Base-by-base conservation (phyloP, 2,329 filamentous ascomycete species). In the Xylariaceae sp. region DNA sequence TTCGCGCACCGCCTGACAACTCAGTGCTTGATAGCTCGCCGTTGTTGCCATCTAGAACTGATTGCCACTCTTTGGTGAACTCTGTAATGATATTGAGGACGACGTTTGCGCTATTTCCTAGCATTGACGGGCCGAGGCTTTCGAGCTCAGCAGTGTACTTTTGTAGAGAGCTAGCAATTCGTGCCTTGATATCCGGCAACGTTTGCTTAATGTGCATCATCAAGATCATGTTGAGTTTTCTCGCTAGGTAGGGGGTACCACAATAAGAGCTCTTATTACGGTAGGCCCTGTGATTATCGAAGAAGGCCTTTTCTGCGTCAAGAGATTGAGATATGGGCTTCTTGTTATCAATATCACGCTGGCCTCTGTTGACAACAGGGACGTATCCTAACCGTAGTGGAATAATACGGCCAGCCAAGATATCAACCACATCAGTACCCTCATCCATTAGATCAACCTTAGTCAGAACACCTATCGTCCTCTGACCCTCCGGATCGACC, bases 121-220 rank as follows among this genome's bases (percentile, higher is more conserved):
- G 86, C 80, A 97, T 89, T 10, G 92, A 97, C 60, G 96, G 93
- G 18, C 95, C 94, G 10, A 99, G 81, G 58, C 87, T 85, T 51
- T 84, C 79, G 18, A 99, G 82, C 73, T 99, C 94, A 35, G 85
- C 75, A 3, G 84, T 80, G 74, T 99, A 99, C 72, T 99, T 99
- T 70, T 92, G 88, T 55, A 99, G 80, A 11, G 93, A 97, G 63
- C 90, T 89, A n/a, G 89, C 84, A 65, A 99, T 99, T 60, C 95
- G 89, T 11, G 90, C 91, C 78, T 99, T 99, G 80, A 99, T 99
- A 70, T 99, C 94, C 33, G 94, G 94, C 11, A 99, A 83, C 1
- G 94, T 99, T 78, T 99, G 93, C 77, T 99, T 99, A 80, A 99
- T 99, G 79, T 99, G 94, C 94, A 99, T 99, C 93, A 99, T 97